Evolutionary conservation across 2,329 filamentous ascomycete species (phyloP).

Genomic region (Sporothrix protearum): DNA sequence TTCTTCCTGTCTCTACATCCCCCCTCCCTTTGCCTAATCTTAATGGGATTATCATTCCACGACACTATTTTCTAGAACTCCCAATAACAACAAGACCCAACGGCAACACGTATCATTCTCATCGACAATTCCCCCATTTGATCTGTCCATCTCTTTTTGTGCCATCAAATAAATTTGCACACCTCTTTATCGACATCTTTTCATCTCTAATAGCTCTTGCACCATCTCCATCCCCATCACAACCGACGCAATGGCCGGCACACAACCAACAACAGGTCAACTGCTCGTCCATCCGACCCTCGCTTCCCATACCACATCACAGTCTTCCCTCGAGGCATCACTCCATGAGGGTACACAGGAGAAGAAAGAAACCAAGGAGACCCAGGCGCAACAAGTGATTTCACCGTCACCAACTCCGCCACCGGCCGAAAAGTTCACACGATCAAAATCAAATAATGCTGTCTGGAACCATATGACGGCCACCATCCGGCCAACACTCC

Average conservation of each 20-base stretch:
- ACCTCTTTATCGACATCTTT: not conserved
- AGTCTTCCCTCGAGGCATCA: constrained; percentile 3
- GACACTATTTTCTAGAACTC: not conserved
- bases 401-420: not conserved
- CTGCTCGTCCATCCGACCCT: not conserved
- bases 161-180: not conserved
- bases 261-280: not conserved
- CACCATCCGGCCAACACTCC: constrained; percentile 38
- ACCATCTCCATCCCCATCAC: not conserved
- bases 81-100: not conserved
- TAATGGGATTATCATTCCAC: not conserved
- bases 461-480: constrained; percentile 34
- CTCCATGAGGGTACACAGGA: not conserved
- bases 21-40: not conserved
- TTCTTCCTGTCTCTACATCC: not conserved
- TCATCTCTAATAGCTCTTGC: too few relatives aligned
- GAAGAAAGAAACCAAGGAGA: not conserved
- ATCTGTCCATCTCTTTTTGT: not conserved
- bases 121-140: not conserved
- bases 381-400: not conserved
- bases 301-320: not conserved
- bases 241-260: not conserved
- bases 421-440: not conserved
- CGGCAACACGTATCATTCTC: not conserved
- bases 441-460: not conserved